A percentile compares a stretch with the other conserved stretches of the same genome.
Conservation (phyloP, 2,329 filamentous ascomycete genomes). For the Paracoccidioides lutzii region DNA sequence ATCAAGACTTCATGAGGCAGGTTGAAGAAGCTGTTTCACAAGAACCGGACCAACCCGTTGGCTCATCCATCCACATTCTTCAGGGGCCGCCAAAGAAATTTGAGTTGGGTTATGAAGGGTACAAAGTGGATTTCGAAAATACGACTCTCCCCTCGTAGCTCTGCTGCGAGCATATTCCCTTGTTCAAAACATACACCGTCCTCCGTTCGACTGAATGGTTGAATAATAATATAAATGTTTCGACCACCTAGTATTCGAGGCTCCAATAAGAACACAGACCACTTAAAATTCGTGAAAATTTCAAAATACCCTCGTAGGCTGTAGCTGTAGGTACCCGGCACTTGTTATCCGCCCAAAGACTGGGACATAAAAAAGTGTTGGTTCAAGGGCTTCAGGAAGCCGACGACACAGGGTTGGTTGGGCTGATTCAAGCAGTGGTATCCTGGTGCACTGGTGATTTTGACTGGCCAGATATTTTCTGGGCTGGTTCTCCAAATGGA, state of each 20-base stretch:
- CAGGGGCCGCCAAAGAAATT: not conserved
- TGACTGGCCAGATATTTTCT: not conserved
- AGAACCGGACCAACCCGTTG: not conserved
- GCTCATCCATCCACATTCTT: not conserved
- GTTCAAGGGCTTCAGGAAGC: not conserved
- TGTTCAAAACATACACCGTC: not conserved
- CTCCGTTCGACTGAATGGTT: not conserved
- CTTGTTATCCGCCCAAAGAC: not conserved
- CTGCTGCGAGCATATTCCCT: not conserved
- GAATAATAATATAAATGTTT: not conserved
- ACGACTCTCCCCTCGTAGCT: not conserved
- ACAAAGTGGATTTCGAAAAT: not conserved
- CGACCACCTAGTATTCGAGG: not conserved
- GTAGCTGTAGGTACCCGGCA: constrained; percentile 8
- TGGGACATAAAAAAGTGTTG: not conserved
- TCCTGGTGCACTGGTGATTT: not conserved
- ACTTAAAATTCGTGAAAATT: not conserved
- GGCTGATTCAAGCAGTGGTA: not conserved
- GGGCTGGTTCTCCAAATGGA: not conserved
- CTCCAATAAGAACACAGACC: not conserved
- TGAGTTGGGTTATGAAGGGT: not conserved
- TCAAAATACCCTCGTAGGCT: no score
- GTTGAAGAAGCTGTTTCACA: not conserved
- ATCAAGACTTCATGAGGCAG: not conserved
- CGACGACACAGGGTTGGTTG: constrained; percentile 3